Base-by-base conservation (phyloP, 2,329 filamentous ascomycete genomes). In the Aspergillus chevalieri region DNA sequence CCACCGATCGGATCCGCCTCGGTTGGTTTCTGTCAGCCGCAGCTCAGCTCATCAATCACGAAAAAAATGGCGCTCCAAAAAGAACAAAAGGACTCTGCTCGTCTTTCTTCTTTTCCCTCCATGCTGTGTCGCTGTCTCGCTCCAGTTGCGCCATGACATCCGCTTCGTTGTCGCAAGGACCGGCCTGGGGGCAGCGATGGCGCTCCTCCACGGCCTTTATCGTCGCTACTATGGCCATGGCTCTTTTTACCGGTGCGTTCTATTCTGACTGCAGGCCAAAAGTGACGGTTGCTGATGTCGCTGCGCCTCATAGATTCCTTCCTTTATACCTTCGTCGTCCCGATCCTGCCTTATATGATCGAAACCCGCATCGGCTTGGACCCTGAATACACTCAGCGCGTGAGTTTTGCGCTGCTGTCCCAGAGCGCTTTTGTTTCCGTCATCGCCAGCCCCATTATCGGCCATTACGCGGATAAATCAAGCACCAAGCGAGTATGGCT, bases 311-410 rank as follows among this genome's bases (percentile, higher is more conserved):
- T 47, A 65, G 63, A 65, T 41, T 55, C 55, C 10, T 65, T 64
- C 17, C 55, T 66, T 1, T 65, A 62, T 45, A 54, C 55, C 9
- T 65, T 66, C 28, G 48, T 67, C n/a, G 58, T 67, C 1, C 63
- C 64, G 2, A 61, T 67, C 36, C 57, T 68, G 4, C 60, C 60
- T 3, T 61, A 59, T 15, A 53, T 66, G 7, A 46, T 66, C 3
- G 57, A 64, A 48, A 50, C 50, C 30, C 62, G 63, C n/a, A 48
- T 67, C 5, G 48, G 51, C 15, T 44, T 65, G 9, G 56, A 61
- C 21, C 45, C 45, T 8, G 53, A 53, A 3, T 45, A 58, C 17
- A 62, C 60, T 4, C 63, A 66, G 39, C 50, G 53, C 2, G 33
- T 63, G 36, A 64, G 55, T 22, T 60, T 61, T 14, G 47, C 56